phyloP scores from a whole-genome alignment of 441 rosid species.

The Biscutella auriculata region DNA sequence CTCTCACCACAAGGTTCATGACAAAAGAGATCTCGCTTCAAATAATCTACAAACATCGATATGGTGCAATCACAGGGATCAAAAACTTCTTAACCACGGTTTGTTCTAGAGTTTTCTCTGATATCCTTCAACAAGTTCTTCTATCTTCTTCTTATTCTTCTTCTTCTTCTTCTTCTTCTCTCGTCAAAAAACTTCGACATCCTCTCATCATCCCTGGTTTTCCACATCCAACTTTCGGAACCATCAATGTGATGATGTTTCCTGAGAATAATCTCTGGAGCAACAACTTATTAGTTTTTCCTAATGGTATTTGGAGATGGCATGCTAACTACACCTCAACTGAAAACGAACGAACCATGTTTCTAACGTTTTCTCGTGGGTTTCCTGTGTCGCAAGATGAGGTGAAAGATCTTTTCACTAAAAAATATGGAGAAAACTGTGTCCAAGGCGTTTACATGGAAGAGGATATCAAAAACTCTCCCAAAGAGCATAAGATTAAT shows the following conservation, averaged over 20 bases:
- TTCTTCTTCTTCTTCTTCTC: not conserved
- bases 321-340: conserved; percentile 12
- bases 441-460: conserved; percentile 40
- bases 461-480: not conserved
- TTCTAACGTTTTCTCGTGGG: conserved; percentile 60
- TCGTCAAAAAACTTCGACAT: not conserved
- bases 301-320: conserved; percentile 49
- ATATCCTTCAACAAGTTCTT: conserved; percentile 27
- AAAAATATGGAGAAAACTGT: conserved; percentile 22
- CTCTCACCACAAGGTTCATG: conserved; percentile 26
- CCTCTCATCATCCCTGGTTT: conserved; percentile 41
- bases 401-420: conserved; percentile 29
- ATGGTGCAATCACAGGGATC: conserved; percentile 38
- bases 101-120: conserved; percentile 42
- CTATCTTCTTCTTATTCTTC: not conserved
- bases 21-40: conserved; percentile 19
- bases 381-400: conserved; percentile 43
- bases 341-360: conserved; percentile 57
- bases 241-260: conserved; percentile 13
- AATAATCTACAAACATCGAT: conserved; percentile 28
- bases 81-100: conserved; percentile 33
- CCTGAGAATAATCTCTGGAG: not conserved
- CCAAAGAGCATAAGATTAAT: not conserved
- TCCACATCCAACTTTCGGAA: conserved; percentile 51
- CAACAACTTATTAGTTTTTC: not conserved